A percentile compares a stretch with the other conserved stretches of the same genome.
Conservation (phyloP, 805 yeast genomes). For the Barnettozyma populi region DNA sequence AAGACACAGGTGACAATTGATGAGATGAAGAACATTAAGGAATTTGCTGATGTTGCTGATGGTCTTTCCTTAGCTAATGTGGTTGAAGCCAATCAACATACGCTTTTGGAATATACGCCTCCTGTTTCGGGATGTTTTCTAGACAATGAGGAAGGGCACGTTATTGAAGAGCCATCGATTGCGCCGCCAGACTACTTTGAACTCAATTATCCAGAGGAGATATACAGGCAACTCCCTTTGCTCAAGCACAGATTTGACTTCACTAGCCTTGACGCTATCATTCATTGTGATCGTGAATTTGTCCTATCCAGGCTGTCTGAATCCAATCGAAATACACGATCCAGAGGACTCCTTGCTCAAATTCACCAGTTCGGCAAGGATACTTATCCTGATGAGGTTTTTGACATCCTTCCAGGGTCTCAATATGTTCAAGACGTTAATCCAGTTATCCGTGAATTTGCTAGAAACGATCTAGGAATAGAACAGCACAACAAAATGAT, state of each 20-base stretch:
- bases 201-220: constrained; percentile 27
- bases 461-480: constrained; percentile 14
- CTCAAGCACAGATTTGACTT: neutral
- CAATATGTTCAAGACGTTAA: constrained; percentile 17
- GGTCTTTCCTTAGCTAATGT: constrained; percentile 14
- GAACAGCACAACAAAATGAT: constrained; percentile 4
- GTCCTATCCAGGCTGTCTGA: constrained; percentile 12
- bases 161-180: constrained; percentile 24
- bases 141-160: constrained; percentile 29
- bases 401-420: constrained; percentile 10
- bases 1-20: neutral
- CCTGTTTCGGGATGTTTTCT: constrained; percentile 30
- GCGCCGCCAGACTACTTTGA: constrained; percentile 36
- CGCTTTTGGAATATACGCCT: constrained; percentile 13
- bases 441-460: constrained; percentile 22
- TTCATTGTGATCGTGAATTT: constrained; percentile 12
- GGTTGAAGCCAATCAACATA: constrained; percentile 6
- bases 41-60: constrained; percentile 3
- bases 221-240: constrained; percentile 7
- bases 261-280: neutral
- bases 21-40: constrained; percentile 3
- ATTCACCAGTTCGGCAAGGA: constrained; percentile 8
- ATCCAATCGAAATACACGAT: constrained; percentile 15
- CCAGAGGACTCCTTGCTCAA: constrained; percentile 1
- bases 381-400: constrained; percentile 9